phyloP scores from a whole-genome alignment of 2,329 filamentous ascomycete genomes.

The Cercospora sp. region DNA sequence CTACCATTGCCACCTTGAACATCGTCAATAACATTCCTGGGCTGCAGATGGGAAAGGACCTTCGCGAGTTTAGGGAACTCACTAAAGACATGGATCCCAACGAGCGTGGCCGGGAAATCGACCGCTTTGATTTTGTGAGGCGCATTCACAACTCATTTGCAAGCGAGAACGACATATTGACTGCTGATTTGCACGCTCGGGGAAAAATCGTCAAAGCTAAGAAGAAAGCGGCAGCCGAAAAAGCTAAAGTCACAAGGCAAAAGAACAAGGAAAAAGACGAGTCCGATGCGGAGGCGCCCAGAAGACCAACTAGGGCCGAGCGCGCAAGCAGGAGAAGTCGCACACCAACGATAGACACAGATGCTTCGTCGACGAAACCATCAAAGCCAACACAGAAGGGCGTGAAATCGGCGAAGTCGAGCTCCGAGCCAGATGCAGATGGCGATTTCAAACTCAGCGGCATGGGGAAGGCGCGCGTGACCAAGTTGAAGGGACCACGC shows the following conservation, averaged over 20 bases:
- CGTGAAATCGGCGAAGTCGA: slow-evolving; percentile 9
- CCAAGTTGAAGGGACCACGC: neutral
- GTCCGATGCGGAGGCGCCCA: slow-evolving; percentile 13
- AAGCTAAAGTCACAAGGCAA: slow-evolving; percentile 33
- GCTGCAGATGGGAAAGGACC: slow-evolving; percentile 67
- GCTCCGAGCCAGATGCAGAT: slow-evolving; percentile 14
- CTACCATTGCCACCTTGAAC: slow-evolving; percentile 88
- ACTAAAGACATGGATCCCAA: slow-evolving; percentile 69
- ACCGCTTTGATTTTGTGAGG: slow-evolving; percentile 73
- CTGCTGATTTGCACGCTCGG: slow-evolving; percentile 65
- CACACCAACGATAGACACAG: neutral
- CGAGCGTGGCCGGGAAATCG: slow-evolving; percentile 73
- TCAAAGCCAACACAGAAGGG: neutral
- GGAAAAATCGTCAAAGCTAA: slow-evolving; percentile 49
- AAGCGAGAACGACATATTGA: slow-evolving; percentile 73
- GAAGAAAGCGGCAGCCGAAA: slow-evolving; percentile 36
- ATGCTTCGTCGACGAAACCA: slow-evolving; percentile 7
- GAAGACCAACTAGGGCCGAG: neutral
- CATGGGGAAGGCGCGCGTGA: neutral
- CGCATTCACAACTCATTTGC: slow-evolving; percentile 86
- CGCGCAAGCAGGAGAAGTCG: neutral
- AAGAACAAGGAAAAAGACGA: slow-evolving; percentile 31
- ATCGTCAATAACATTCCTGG: slow-evolving; percentile 81
- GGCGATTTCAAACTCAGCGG: slow-evolving; percentile 9
- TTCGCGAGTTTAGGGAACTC: slow-evolving; percentile 70